Evolutionary conservation across 75 land plant species (phyloP).

Genomic region (Pinus tabuliformis): DNA sequence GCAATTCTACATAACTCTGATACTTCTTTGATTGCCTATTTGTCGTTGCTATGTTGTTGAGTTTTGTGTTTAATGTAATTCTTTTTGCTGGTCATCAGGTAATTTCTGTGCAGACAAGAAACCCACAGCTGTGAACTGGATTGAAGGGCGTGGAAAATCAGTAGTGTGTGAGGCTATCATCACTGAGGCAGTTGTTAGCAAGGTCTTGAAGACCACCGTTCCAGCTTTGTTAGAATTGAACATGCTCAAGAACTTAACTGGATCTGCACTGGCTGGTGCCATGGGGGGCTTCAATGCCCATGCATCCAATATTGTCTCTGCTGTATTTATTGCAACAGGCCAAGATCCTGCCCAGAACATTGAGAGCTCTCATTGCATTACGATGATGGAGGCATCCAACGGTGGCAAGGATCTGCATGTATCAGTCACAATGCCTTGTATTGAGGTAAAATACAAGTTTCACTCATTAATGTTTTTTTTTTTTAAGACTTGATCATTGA

Average conservation of each 20-base stretch:
- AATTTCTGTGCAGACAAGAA: constrained; percentile 60
- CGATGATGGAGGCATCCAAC: constrained; percentile 67
- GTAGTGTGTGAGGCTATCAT: constrained; percentile 81
- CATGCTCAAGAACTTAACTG: constrained; percentile 77
- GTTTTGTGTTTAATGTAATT: no score
- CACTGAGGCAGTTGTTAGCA: constrained; percentile 57
- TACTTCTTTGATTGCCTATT: no score
- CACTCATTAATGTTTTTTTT: no score
- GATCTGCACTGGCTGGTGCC: constrained; percentile 88
- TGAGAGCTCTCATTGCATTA: constrained; percentile 82
- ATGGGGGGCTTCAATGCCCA: constrained; percentile 88
- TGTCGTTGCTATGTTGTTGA: no score
- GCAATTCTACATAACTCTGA: background rate
- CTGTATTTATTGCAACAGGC: constrained; percentile 75
- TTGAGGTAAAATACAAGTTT: background rate
- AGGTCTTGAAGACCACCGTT: constrained; percentile 75
- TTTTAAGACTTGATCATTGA: no score
- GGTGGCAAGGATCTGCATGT: constrained; percentile 66
- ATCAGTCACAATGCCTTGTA: constrained; percentile 74
- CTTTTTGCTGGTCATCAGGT: constrained; percentile 27
- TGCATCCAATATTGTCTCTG: constrained; percentile 80
- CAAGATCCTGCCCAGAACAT: constrained; percentile 89
- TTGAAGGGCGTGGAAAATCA: constrained; percentile 80
- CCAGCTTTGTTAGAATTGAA: constrained; percentile 83
- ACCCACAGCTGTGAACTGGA: constrained; percentile 76